phyloP scores from a whole-genome alignment of 352 stramenopile species.

The Phytopythium boreale region DNA sequence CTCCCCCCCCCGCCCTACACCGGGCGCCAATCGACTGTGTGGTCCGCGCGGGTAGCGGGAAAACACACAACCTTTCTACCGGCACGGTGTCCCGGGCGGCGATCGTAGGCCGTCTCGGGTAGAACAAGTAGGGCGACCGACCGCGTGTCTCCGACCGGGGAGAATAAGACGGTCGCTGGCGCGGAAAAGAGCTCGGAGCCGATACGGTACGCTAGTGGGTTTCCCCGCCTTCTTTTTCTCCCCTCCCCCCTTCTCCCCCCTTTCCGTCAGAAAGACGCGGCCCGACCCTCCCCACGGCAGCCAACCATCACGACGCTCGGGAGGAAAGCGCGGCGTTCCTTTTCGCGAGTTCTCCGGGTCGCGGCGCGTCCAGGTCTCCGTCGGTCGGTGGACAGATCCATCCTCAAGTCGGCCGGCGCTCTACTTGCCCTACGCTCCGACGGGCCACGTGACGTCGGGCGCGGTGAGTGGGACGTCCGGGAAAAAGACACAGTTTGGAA shows the following conservation, averaged over 20 bases:
- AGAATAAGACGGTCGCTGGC: no score
- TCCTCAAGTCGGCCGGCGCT: no score
- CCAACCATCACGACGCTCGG: neutral
- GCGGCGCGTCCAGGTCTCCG: neutral
- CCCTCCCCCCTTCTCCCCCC: neutral
- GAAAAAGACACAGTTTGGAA: conserved; percentile 3
- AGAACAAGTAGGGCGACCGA: neutral
- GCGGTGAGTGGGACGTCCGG: neutral
- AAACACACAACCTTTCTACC: neutral
- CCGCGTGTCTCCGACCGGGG: no score
- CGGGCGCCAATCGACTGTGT: conserved; percentile 1
- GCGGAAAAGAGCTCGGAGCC: no score
- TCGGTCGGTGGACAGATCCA: no score
- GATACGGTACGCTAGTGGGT: neutral
- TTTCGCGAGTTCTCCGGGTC: neutral
- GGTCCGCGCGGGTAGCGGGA: neutral
- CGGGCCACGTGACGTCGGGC: neutral
- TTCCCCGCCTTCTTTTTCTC: neutral
- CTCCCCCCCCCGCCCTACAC: neutral
- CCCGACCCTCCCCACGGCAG: neutral
- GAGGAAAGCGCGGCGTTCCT: neutral
- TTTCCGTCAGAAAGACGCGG: neutral
- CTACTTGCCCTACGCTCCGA: neutral
- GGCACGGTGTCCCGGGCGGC: neutral
- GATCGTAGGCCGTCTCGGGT: neutral